A percentile compares a stretch with the other conserved stretches of the same genome.
phyloP scores from a whole-genome alignment of 768 basidiomycete genomes.

The Cystofilobasidium bisporidii region DNA sequence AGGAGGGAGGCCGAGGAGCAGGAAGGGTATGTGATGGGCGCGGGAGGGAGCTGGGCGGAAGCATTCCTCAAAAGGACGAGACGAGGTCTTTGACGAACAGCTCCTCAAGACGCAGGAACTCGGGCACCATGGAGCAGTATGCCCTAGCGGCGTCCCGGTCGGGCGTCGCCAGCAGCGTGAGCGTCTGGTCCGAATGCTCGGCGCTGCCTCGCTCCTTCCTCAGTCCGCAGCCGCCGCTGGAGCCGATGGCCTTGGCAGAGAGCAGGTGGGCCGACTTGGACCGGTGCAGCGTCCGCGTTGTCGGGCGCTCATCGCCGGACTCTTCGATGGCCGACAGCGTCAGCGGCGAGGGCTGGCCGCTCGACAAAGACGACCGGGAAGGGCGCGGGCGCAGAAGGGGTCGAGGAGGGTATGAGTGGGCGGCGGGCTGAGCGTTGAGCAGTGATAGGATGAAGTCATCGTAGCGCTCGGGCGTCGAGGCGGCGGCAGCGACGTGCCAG shows the following conservation, averaged over 20 bases:
- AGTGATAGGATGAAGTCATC: background rate
- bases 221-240: constrained; percentile 29
- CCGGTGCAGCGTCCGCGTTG: constrained; percentile 32
- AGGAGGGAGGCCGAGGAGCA: no score
- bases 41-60: no score
- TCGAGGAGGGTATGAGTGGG: background rate
- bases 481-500: background rate
- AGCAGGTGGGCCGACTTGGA: constrained; percentile 44
- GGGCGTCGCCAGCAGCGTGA: constrained; percentile 72
- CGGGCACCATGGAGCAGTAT: constrained; percentile 74
- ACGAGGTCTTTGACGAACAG: constrained; percentile 41
- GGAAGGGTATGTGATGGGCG: no score
- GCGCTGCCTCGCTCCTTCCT: no score
- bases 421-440: background rate
- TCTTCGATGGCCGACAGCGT: constrained; percentile 33
- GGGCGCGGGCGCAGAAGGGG: background rate
- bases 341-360: background rate
- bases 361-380: background rate
- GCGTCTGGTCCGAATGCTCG: constrained; percentile 58
- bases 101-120: constrained; percentile 68
- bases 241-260: constrained; percentile 53
- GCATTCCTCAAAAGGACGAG: no score
- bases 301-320: background rate
- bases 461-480: background rate
- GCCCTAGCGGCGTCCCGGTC: constrained; percentile 76